Evolutionary conservation across 164 flowering plant species (phyloP).

Genomic region (Pachysandra terminalis): DNA sequence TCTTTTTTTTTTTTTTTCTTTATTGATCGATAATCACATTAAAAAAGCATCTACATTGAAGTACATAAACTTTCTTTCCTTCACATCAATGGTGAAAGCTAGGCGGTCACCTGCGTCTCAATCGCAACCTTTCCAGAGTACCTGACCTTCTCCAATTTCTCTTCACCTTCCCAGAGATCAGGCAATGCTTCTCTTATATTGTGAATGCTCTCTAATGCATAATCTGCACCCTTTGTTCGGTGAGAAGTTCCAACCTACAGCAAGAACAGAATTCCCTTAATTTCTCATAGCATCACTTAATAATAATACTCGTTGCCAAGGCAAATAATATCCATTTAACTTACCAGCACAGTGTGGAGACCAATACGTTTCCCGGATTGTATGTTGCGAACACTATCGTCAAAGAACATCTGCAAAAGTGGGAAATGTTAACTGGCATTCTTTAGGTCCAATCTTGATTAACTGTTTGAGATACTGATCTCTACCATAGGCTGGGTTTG

Average conservation of each 20-base stretch:
- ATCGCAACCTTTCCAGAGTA: conserved; percentile 52
- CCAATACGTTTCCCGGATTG: conserved; percentile 65
- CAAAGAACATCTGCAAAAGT: conserved; percentile 82
- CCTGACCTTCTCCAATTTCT: conserved; percentile 35
- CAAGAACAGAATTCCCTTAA: no score
- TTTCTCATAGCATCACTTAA: no score
- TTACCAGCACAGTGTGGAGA: conserved; percentile 87
- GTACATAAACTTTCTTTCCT: not conserved
- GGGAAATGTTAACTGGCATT: not conserved
- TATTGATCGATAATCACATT: no score
- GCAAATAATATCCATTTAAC: not conserved
- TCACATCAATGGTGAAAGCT: conserved; percentile 10
- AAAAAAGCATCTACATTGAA: no score
- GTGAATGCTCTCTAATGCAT: conserved; percentile 90
- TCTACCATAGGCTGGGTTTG: not conserved
- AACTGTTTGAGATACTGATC: not conserved
- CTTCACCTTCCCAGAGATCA: conserved; percentile 71
- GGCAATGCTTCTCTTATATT: conserved; percentile 88
- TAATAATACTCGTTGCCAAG: no score
- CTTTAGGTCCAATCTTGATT: no score
- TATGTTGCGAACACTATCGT: conserved; percentile 83
- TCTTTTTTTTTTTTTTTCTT: no score
- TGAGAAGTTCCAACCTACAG: conserved; percentile 76
- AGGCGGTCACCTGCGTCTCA: conserved; percentile 70
- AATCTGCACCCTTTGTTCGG: conserved; percentile 65